Conservation (phyloP, 495 filamentous ascomycete species). For the Tuber umbilicatum region DNA sequence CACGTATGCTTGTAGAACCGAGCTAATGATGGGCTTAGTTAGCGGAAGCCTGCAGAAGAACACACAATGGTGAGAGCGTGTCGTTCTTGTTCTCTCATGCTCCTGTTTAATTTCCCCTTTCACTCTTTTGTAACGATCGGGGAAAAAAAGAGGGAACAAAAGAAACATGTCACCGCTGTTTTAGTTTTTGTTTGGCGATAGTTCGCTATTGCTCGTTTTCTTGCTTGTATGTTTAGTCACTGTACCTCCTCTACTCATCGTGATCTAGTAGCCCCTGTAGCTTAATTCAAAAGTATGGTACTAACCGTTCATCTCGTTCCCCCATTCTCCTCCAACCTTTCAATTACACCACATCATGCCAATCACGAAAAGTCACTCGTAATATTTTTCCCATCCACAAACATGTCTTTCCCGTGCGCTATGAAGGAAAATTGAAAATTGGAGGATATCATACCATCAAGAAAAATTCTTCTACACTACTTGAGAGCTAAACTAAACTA, state of each 20-base stretch:
- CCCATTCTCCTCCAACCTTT: background rate
- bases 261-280: background rate
- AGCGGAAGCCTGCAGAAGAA: constrained; percentile 67
- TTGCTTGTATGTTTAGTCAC: background rate
- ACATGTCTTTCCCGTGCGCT: background rate
- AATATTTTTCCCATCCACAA: background rate
- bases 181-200: background rate
- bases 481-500: background rate
- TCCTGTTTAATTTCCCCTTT: constrained; percentile 47
- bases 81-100: constrained; percentile 94
- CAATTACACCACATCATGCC: background rate
- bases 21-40: constrained; percentile 30
- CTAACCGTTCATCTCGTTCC: background rate
- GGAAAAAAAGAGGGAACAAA: background rate
- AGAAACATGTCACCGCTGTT: background rate
- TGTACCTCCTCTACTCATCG: background rate
- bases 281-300: background rate
- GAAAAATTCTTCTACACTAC: background rate
- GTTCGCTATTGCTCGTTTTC: background rate
- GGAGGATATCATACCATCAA: background rate
- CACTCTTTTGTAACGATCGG: background rate
- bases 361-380: background rate
- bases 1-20: constrained; percentile 36
- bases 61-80: constrained; percentile 91
- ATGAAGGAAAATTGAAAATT: background rate